Evolutionary conservation across 2,329 filamentous ascomycete genomes (phyloP), one percentile per base, ranked within the genome.

Genomic region (Cercospora brassicicola): DNA sequence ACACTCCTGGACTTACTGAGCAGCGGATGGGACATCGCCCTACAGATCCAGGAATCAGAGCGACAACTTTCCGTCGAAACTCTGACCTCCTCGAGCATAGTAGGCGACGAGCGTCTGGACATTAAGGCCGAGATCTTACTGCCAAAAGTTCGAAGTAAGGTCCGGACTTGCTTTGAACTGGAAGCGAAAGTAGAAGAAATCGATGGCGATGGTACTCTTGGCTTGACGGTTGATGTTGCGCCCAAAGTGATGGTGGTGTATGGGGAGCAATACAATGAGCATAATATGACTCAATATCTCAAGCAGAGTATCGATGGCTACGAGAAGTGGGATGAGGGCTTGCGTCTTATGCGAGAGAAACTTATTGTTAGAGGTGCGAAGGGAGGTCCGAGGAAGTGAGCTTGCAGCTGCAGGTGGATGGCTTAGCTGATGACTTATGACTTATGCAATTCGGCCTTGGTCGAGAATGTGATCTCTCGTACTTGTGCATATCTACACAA

Each of bases 251-350:
- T 82, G 62, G 87, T 94, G 0, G 82, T 93, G 2, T 95, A 95
- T 76, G 92, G 92, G 0, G 91, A 94, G 79, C 84, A 86, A 68
- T 93, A 94, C 78, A 91, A 92, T 71, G 87, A 89, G 71, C 86
- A 83, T 60, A 93, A 92, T 79, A 89, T 95, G 82, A 83, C 81
- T n/a, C 90, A 92, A 65, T 93, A 91, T 72, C 76, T 95, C 70
- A 78, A 59, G 82, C 63, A 11, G 84, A 85, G 39, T 84, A 85
- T 77, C 81, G 90, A 69, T 51, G 60, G 56, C 9, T 39, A 53
- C 20, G 79, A 78, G 1, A 77, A 79, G 3, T 84, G 82, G 81
- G 81, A 79, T 4, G 77, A 79, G 57, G 82, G 78, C 0, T 78
- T 84, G 33, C 68, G 76, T 42, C 82, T 83, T 71, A 75, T 86